Conservation (phyloP, 2,329 filamentous ascomycete species). For the Chaetomium globosum region DNA sequence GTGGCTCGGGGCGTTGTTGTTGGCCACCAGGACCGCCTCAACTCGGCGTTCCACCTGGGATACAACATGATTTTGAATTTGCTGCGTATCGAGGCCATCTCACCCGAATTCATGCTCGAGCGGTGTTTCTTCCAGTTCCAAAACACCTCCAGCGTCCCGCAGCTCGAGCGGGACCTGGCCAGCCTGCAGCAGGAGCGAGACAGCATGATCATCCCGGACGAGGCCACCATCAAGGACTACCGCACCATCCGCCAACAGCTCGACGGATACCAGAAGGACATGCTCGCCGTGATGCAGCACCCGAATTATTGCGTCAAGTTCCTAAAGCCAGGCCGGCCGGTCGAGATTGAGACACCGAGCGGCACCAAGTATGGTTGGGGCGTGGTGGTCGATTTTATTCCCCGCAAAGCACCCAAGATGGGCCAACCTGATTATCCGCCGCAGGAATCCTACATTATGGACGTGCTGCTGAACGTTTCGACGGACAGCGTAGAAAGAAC, state of each 20-base stretch:
- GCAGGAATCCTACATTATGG: slow-evolving; percentile 79
- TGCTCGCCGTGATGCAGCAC: slow-evolving; percentile 88
- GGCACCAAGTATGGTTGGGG: slow-evolving; percentile 93
- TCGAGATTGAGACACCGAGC: slow-evolving; percentile 76
- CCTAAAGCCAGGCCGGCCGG: slow-evolving; percentile 81
- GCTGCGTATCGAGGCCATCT: slow-evolving; percentile 97
- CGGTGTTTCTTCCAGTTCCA: slow-evolving; percentile 98
- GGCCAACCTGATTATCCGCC: slow-evolving; percentile 68
- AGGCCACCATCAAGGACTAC: slow-evolving; percentile 88
- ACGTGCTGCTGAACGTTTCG: slow-evolving; percentile 71
- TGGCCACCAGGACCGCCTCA: slow-evolving; percentile 93
- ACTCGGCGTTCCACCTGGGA: slow-evolving; percentile 94
- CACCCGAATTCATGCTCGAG: slow-evolving; percentile 98
- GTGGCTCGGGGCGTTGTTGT: slow-evolving; percentile 95
- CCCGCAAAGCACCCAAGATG: slow-evolving; percentile 67
- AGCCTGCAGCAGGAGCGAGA: slow-evolving; percentile 75
- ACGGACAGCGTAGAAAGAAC: slow-evolving; percentile 49
- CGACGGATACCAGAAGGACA: slow-evolving; percentile 80
- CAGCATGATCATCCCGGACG: slow-evolving; percentile 77
- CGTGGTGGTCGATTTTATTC: slow-evolving; percentile 73
- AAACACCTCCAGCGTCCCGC: slow-evolving; percentile 83
- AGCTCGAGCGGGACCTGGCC: slow-evolving; percentile 79
- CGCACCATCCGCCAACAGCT: slow-evolving; percentile 87
- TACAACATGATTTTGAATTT: slow-evolving; percentile 99
- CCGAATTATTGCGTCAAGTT: slow-evolving; percentile 84